Evolutionary conservation across 306 rosid species (phyloP).

Genomic region (Heteromeles arbutifolia): DNA sequence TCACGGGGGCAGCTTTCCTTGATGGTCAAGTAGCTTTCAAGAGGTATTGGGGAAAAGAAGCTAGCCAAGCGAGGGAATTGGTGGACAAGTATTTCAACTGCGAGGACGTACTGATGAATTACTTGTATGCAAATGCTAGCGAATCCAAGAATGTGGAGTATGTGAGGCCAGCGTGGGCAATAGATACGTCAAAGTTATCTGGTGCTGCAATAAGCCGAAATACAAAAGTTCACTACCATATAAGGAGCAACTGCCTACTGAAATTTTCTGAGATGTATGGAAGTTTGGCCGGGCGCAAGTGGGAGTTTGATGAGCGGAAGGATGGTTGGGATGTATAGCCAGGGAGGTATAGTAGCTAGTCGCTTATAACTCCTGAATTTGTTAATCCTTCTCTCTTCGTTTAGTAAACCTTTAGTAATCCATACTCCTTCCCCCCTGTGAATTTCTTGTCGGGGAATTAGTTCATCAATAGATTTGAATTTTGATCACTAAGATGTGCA

Average conservation of each 20-base stretch:
- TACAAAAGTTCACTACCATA: conserved; percentile 58
- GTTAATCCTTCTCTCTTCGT: conserved; percentile 7
- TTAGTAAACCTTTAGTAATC: conserved; percentile 21
- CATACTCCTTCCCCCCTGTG: conserved; percentile 32
- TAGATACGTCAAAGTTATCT: conserved; percentile 88
- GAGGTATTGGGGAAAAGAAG: conserved; percentile 78
- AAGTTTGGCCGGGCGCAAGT: conserved; percentile 54
- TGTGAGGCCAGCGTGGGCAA: conserved; percentile 94
- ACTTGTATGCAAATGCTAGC: conserved; percentile 84
- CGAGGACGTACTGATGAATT: conserved; percentile 85
- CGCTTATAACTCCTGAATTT: conserved; percentile 25
- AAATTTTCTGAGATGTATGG: conserved; percentile 72
- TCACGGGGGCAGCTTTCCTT: conserved; percentile 92
- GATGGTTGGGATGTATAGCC: conserved; percentile 96
- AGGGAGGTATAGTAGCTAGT: conserved; percentile 15
- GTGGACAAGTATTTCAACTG: conserved; percentile 76
- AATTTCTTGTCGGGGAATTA: conserved; percentile 37
- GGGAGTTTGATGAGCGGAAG: conserved; percentile 62
- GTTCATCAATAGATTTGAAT: conserved; percentile 27
- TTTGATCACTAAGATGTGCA: conserved; percentile 52
- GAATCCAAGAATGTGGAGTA: conserved; percentile 73
- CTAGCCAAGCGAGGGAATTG: conserved; percentile 62
- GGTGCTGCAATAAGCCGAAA: conserved; percentile 90
- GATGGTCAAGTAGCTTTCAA: conserved; percentile 65
- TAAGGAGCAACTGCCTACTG: conserved; percentile 66